These are phyloP conservation scores for Funneliformis mosseae DNA, from an alignment of 192 early-diverging fungal species.

Conservation along the genomic window DNA sequence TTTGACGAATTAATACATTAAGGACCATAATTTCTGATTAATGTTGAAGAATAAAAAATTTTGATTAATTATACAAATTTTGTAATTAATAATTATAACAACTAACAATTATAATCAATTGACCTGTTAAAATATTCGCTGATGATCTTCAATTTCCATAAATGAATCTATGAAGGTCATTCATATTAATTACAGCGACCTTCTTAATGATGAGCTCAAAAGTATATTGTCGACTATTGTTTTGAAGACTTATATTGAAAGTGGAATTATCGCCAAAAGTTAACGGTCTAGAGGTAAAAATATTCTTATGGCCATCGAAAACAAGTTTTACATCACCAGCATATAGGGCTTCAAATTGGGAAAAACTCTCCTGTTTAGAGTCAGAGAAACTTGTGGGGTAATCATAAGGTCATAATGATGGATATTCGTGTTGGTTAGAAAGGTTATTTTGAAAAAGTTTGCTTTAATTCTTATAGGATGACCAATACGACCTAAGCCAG, in stretches of 20 bases:
- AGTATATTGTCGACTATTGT: conserved; percentile 42
- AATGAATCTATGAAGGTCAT: conserved; percentile 58
- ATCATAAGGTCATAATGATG: conserved; percentile 88
- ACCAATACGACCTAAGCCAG: conserved; percentile 51
- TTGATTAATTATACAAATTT: not conserved
- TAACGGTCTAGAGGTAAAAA: conserved; percentile 64
- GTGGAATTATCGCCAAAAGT: conserved; percentile 55
- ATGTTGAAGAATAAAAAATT: not conserved
- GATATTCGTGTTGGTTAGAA: conserved; percentile 63
- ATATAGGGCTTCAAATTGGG: conserved; percentile 57
- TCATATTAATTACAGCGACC: conserved; percentile 66
- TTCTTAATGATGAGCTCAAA: conserved; percentile 71
- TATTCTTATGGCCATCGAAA: conserved; percentile 65
- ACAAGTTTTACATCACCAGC: conserved; percentile 58
- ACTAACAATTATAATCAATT: not conserved
- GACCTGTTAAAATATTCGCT: conserved; percentile 25
- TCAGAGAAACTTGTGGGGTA: conserved; percentile 76
- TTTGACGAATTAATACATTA: conserved; percentile 82
- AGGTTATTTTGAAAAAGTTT: conserved; percentile 80
- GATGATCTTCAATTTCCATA: conserved; percentile 34
- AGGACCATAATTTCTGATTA: conserved; percentile 59
- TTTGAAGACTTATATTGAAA: conserved; percentile 57
- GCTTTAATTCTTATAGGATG: conserved; percentile 46
- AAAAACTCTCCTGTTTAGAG: conserved; percentile 71
- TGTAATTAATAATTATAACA: not conserved